Base-by-base conservation (phyloP, 495 filamentous ascomycete genomes). In the Tuber aestivum region DNA sequence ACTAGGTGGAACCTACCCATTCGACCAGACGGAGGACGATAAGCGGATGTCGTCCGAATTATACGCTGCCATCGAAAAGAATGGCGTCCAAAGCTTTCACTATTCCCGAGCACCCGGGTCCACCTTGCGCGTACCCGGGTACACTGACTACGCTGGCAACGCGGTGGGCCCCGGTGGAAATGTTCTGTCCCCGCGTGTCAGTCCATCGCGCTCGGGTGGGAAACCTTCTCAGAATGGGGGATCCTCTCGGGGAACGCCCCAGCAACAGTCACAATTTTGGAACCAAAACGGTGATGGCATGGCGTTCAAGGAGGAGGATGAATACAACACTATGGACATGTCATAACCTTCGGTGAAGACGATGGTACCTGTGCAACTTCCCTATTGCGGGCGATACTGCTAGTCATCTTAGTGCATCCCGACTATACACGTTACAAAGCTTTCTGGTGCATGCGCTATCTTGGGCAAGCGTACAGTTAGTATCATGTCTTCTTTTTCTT, bases 1-100 rank as follows among this genome's bases (percentile, higher is more conserved):
- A 70, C 86, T 92, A 0, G 94, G 94, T 35, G 90, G 90, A 27
- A 87, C 84, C 7, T 92, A 91, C 82, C 94, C 94, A 0, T 94
- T 95, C 78, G 91, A 95, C 76, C 87, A 91, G 72, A 93, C 91
- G 9, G 95, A 99, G 80, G 95, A 97, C 48, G 95, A 99, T 84
- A 91, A 91, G 82, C 91, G 95, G 32, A 97, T 99, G 95, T 92
- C 93, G 65, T 93, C 90, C 14, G 95, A 99, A 84, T 89, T 99
- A 41, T 86, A 93, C 77, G 92, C 94, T 78, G 92, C 95, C 1
- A 87, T 97, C 80, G 87, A 91, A 82, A 91, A 91, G 85, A 94
- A 92, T 76, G 81, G 72, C 23, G n/a, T 80, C 80, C 83, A 84
- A 80, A 85, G 85, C 18, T 96, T 97, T 83, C 87, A 86, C 38